Conservation (phyloP, 140 eudicot species). For the Senecio squalidus region DNA sequence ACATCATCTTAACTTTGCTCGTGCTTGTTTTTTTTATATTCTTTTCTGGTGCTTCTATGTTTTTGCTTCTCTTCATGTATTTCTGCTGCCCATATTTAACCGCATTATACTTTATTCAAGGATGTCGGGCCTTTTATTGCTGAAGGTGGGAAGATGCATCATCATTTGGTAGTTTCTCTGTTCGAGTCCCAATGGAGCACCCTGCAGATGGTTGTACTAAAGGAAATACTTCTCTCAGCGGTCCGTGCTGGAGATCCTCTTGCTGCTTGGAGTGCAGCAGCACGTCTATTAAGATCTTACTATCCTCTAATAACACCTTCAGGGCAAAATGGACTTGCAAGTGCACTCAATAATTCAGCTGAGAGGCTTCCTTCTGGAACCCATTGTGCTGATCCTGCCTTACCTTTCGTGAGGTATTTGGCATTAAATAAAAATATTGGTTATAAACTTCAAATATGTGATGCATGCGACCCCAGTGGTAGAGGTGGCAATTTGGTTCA, state of each 20-base stretch:
- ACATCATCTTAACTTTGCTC: not conserved
- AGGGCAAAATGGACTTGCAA: constrained; percentile 91
- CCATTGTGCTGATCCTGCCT: constrained; percentile 94
- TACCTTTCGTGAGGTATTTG: constrained; percentile 82
- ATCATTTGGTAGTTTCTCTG: constrained; percentile 66
- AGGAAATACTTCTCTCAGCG: constrained; percentile 93
- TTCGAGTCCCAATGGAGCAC: constrained; percentile 99
- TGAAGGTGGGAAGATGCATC: constrained; percentile 76
- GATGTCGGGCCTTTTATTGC: constrained; percentile 37
- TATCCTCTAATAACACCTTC: constrained; percentile 97
- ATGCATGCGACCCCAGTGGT: not conserved
- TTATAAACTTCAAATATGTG: constrained; percentile 6
- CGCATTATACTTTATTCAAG: constrained; percentile 26
- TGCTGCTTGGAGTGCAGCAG: constrained; percentile 99
- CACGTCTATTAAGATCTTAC: constrained; percentile 88
- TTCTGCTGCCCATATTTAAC: not conserved
- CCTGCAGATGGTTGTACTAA: constrained; percentile 92
- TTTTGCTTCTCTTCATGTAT: not conserved
- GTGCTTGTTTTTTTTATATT: not conserved
- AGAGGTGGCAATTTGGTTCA: not conserved
- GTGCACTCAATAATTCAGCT: constrained; percentile 78
- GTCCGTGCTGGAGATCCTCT: constrained; percentile 98
- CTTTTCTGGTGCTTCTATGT: not conserved
- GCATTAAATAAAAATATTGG: not conserved
- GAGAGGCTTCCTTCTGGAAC: constrained; percentile 97